A percentile compares a stretch with the other conserved stretches of the same genome.
Evolutionary conservation across 768 basidiomycete genomes (phyloP).

Genomic region (Cystobasidium ongulense): DNA sequence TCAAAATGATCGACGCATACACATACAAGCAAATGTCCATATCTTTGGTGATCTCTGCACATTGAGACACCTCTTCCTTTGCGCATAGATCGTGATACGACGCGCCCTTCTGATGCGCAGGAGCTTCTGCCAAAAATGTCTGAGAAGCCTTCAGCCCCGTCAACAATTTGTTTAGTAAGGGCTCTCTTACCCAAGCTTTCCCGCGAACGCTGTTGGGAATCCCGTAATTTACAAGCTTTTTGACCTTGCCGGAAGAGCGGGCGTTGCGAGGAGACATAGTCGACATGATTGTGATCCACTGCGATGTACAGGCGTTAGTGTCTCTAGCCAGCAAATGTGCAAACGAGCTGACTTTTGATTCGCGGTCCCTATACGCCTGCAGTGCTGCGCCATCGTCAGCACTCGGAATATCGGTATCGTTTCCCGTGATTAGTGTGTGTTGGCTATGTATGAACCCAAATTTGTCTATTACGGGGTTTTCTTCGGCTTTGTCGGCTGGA

Average conservation of each 20-base stretch:
- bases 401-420: neutral
- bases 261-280: conserved; percentile 6
- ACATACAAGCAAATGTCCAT: neutral
- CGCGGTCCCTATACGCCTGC: conserved; percentile 16
- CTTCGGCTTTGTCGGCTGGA: neutral
- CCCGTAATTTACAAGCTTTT: conserved; percentile 11
- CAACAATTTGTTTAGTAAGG: neutral
- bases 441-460: neutral
- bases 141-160: neutral
- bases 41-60: neutral
- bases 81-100: conserved; percentile 27
- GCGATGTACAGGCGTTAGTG: neutral
- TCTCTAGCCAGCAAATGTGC: too few species aligned
- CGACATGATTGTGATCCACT: conserved; percentile 26
- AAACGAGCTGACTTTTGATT: conserved; percentile 10
- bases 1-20: neutral
- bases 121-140: conserved; percentile 15
- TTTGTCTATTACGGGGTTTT: neutral
- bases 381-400: neutral
- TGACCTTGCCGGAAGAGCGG: conserved; percentile 24
- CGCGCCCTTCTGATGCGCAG: neutral
- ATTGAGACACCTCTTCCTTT: neutral
- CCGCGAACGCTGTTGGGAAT: conserved; percentile 16
- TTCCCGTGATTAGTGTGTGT: neutral
- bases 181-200: neutral